Conservation (phyloP, 352 stramenopile genomes). For the Phytophthora sp. region DNA sequence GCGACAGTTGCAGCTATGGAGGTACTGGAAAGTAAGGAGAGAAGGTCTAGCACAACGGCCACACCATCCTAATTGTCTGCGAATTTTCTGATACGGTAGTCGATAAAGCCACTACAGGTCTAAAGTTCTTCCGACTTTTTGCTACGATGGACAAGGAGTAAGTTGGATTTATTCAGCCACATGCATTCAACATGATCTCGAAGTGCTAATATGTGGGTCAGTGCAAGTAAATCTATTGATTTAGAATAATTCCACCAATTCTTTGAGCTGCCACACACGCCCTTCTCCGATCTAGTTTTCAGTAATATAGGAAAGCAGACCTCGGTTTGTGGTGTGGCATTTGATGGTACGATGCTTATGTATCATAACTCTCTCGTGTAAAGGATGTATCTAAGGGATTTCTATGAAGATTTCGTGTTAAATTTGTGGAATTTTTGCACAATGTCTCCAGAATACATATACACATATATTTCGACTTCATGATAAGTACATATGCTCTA, state of each 20-base stretch:
- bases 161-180: no score
- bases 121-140: conserved; percentile 58
- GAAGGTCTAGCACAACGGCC: no score
- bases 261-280: conserved; percentile 46
- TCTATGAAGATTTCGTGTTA: conserved; percentile 49
- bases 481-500: conserved; percentile 31
- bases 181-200: no score
- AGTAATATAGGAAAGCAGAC: conserved; percentile 57
- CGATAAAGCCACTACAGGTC: conserved; percentile 39
- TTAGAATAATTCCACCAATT: conserved; percentile 56
- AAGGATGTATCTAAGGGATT: not conserved
- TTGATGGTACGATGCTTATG: conserved; percentile 51
- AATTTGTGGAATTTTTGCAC: conserved; percentile 73
- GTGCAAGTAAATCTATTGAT: conserved; percentile 62
- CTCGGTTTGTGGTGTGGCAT: conserved; percentile 42
- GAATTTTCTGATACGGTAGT: no score
- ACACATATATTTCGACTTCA: conserved; percentile 57
- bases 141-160: conserved; percentile 58
- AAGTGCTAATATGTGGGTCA: conserved; percentile 8
- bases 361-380: no score
- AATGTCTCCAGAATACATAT: conserved; percentile 45
- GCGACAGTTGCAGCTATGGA: conserved; percentile 46
- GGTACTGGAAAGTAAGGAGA: conserved; percentile 36
- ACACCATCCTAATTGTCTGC: no score
- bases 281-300: conserved; percentile 60